Base-by-base conservation (phyloP, 768 basidiomycete species). In the Suillus placidus region DNA sequence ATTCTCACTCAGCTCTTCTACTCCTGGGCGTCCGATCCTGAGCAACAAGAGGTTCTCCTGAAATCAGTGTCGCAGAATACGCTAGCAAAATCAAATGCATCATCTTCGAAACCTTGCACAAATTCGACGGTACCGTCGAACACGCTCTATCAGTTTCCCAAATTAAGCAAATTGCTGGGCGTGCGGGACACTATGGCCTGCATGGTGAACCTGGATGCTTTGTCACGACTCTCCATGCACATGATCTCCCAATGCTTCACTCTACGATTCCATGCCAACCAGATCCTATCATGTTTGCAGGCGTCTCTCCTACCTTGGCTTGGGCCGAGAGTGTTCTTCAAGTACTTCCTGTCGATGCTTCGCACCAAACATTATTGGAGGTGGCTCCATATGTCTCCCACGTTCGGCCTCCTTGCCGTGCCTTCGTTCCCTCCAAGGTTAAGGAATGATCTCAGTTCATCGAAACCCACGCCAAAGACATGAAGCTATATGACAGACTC, bases 161-260 rank as follows among this genome's bases (percentile, higher is more conserved):
- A 69, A 86, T 93, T 74, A 97, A 97, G 75, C 97, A 98, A 75
- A 97, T 99, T 57, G 95, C 92, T 1, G 95, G 96, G 7, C 87
- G 97, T 47, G 96, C 97, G 0, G 97, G 96, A 14, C 90, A 96
- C 3, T 99, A 86, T 74, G 93, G 93, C 3, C 76, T 92, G 51
- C 87, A 89, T 40, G 79, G 81, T 45, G 71, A 69, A 64, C 74
- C 83, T 1, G 85, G 83, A 8, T 95, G 96, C 30, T 81, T 83
- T 37, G 90, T 88, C 9, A 95, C 95, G 0, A 91, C 94, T 0
- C 73, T 97, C n/a, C 74, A 81, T 51, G 73, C 79, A 3, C 72
- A 78, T 2, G 93, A 95, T 73, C 81, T 97, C 13, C 81, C 83
- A 0, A 77, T 84, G 64, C 80, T 99, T 12, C 74, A 76, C 30